Evolutionary conservation across 176 grass and related monocot species (phyloP).

Genomic region (Hyparrhenia diplandra): DNA sequence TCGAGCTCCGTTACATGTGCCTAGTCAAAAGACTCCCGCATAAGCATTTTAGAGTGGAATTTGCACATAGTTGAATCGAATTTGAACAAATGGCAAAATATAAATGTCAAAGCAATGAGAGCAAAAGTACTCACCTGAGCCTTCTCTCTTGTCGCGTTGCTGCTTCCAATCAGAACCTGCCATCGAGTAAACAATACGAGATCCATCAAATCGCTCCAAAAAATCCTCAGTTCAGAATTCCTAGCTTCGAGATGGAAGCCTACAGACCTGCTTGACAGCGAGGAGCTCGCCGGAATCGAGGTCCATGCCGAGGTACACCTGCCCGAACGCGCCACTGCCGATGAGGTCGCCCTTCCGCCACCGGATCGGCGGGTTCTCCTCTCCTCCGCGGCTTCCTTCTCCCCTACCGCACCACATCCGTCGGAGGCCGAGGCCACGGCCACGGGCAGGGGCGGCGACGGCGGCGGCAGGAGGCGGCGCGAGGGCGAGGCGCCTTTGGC

Average conservation of each 20-base stretch:
- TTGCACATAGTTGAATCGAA: background rate
- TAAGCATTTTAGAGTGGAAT: background rate
- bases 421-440: background rate
- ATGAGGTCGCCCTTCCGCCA: slow-evolving; percentile 86
- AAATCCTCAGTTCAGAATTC: background rate
- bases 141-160: slow-evolving; percentile 64
- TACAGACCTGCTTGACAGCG: slow-evolving; percentile 76
- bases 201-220: background rate
- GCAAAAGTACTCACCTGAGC: slow-evolving; percentile 56
- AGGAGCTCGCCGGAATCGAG: slow-evolving; percentile 92
- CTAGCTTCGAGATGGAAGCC: background rate
- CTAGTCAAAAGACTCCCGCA: slow-evolving; percentile 10
- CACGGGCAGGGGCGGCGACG: background rate
- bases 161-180: slow-evolving; percentile 75
- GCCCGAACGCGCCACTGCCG: slow-evolving; percentile 67
- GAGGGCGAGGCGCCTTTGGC: slow-evolving; percentile 56
- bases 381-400: slow-evolving; percentile 9
- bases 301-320: slow-evolving; percentile 88
- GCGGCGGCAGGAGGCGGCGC: slow-evolving; percentile 19
- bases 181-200: background rate
- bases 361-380: slow-evolving; percentile 54
- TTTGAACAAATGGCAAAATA: background rate
- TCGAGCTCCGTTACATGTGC: slow-evolving; percentile 81
- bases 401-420: background rate
- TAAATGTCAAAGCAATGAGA: background rate